Evolutionary conservation across 2,329 filamentous ascomycete genomes (phyloP).

Genomic region (Ambrosiella cleistominuta): DNA sequence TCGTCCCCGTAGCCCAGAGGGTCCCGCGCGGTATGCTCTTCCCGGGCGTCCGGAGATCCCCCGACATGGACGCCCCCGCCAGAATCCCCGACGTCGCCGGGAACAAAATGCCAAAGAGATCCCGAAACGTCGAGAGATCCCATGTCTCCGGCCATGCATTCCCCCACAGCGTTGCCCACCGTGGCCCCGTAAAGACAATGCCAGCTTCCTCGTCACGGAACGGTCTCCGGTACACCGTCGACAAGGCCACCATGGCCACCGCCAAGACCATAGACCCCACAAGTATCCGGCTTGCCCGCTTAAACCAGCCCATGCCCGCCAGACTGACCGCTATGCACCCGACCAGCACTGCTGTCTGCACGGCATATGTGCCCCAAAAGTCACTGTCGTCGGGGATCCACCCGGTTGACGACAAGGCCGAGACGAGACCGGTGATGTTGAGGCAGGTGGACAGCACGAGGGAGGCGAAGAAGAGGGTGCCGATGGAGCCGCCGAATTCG

Average conservation of each 20-base stretch:
- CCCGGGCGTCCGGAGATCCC: constrained; percentile 66
- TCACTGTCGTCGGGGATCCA: constrained; percentile 26
- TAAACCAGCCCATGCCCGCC: constrained; percentile 63
- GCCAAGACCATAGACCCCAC: constrained; percentile 53
- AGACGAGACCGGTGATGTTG: constrained; percentile 74
- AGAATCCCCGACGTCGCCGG: constrained; percentile 44
- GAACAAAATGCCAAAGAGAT: constrained; percentile 74
- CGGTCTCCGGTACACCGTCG: neutral
- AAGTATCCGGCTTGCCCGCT: constrained; percentile 61
- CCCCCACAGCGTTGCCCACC: constrained; percentile 47
- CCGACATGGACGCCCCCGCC: constrained; percentile 76
- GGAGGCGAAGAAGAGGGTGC: constrained; percentile 79
- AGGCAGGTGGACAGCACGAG: constrained; percentile 73
- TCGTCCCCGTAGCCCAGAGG: constrained; percentile 56
- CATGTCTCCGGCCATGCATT: constrained; percentile 57
- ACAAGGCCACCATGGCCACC: constrained; percentile 61
- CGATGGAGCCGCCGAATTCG: constrained; percentile 79
- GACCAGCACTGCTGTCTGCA: constrained; percentile 53
- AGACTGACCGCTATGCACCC: constrained; percentile 60
- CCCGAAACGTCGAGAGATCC: constrained; percentile 54
- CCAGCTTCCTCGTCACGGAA: neutral
- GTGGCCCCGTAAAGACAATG: constrained; percentile 60
- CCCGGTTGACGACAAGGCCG: constrained; percentile 49
- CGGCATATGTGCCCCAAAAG: constrained; percentile 61
- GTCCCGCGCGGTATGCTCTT: constrained; percentile 75